These are phyloP conservation scores for Thermochaetoides thermophila DNA, from an alignment of 495 filamentous ascomycete species.

Conservation along the genomic window DNA sequence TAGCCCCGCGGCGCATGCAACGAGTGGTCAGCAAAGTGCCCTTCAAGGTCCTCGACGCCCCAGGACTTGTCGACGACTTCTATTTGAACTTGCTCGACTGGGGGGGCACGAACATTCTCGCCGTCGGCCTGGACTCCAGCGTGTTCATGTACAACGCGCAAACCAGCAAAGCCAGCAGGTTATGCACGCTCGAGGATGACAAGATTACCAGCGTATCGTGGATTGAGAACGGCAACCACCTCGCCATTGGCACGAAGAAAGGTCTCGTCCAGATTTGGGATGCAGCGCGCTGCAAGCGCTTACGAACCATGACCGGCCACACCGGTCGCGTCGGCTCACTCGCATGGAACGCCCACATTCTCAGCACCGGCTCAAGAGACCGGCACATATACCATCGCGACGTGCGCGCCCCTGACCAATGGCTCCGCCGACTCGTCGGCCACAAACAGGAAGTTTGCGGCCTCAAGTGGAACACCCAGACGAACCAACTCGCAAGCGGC, in stretches of 20 bases:
- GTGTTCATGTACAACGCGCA: conserved; percentile 99
- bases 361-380: conserved; percentile 89
- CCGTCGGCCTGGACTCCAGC: conserved; percentile 77
- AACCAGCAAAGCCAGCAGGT: conserved; percentile 71
- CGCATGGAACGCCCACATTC: conserved; percentile 95
- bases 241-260: conserved; percentile 86
- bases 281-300: conserved; percentile 63
- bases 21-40: conserved; percentile 88
- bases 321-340: conserved; percentile 78
- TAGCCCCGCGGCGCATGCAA: conserved; percentile 75
- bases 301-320: conserved; percentile 94
- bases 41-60: conserved; percentile 93
- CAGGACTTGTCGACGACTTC: conserved; percentile 91
- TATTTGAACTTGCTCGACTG: conserved; percentile 96
- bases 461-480: conserved; percentile 91
- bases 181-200: conserved; percentile 87
- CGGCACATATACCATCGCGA: conserved; percentile 89
- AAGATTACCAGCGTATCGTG: conserved; percentile 92
- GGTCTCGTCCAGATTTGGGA: conserved; percentile 97
- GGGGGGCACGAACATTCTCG: conserved; percentile 89
- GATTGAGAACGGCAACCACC: conserved; percentile 92
- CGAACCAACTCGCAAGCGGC: conserved; percentile 86
- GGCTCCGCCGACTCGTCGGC: conserved; percentile 66
- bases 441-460: conserved; percentile 99
- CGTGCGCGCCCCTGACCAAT: conserved; percentile 85